A percentile compares a stretch with the other conserved stretches of the same genome.
Conservation (phyloP, 2,329 filamentous ascomycete genomes). For the Karstenula rhodostoma region DNA sequence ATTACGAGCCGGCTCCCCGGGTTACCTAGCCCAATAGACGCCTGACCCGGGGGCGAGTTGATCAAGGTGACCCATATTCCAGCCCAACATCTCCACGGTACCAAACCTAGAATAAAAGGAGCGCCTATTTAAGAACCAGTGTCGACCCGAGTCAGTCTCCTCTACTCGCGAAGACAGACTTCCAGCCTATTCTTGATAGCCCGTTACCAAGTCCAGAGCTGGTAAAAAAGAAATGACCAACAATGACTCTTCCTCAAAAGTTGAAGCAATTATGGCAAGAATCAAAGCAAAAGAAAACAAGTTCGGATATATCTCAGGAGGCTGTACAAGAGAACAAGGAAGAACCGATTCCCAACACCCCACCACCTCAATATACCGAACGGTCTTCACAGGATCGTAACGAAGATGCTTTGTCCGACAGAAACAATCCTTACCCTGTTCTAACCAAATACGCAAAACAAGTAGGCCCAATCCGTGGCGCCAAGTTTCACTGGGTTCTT, state of each 20-base stretch:
- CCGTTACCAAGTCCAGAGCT: not conserved
- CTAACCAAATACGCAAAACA: constrained; percentile 8
- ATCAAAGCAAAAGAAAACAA: constrained; percentile 7
- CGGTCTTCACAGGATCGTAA: constrained; percentile 3
- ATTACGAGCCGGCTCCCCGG: no score
- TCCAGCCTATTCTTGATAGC: not conserved
- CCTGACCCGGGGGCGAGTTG: no score
- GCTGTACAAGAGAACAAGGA: not conserved
- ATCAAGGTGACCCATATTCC: no score
- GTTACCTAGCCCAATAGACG: no score
- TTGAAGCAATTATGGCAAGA: constrained; percentile 8
- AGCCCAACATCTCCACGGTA: constrained; percentile 1
- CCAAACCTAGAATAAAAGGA: not conserved
- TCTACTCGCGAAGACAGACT: not conserved
- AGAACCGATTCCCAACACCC: constrained; percentile 4
- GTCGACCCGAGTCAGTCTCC: constrained; percentile 1
- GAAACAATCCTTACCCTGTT: constrained; percentile 11
- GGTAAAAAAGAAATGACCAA: not conserved
- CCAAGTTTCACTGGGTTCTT: constrained; percentile 9
- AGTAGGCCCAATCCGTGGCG: not conserved
- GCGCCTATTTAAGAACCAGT: not conserved
- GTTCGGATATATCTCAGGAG: constrained; percentile 4
- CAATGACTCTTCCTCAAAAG: constrained; percentile 1
- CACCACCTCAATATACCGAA: constrained; percentile 15
- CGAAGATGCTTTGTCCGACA: constrained; percentile 3